Conservation (phyloP, 495 filamentous ascomycete species). For the Neurospora pannonica region DNA sequence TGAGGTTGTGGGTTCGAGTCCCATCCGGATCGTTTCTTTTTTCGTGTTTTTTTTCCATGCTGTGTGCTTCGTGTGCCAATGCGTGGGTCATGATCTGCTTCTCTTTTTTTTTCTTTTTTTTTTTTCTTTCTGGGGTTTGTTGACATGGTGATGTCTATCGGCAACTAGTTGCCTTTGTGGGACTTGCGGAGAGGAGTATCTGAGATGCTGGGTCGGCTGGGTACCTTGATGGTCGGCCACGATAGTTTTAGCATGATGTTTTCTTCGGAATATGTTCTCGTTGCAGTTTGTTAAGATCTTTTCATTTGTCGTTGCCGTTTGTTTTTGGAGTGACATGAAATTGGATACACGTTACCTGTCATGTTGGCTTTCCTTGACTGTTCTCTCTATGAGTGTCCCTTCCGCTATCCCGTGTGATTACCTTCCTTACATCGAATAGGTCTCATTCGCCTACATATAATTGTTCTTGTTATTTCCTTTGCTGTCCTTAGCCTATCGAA, state of each 20-base stretch:
- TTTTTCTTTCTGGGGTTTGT: not conserved
- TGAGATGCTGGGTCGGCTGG: not conserved
- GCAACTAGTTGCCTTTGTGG: not conserved
- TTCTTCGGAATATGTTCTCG: not conserved
- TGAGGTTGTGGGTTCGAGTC: not conserved
- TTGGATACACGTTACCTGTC: fast-evolving
- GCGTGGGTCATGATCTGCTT: not conserved
- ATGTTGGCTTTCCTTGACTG: not conserved
- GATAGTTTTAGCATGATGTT: not conserved
- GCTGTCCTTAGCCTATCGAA: not conserved
- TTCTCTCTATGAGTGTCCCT: not conserved
- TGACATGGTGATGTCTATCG: not conserved
- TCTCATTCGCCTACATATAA: not conserved
- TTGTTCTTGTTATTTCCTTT: not conserved
- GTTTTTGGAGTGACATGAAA: too few species aligned
- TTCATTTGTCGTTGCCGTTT: too few species aligned
- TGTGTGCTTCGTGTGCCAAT: not conserved
- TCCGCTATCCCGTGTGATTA: not conserved
- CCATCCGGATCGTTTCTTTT: not conserved
- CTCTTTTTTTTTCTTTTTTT: not conserved
- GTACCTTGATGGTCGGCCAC: not conserved
- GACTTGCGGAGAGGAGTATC: not conserved
- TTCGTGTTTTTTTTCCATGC: not conserved
- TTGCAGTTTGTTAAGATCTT: not conserved
- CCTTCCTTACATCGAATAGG: not conserved